phyloP scores from a whole-genome alignment of 2,329 filamentous ascomycete species.

The Stagonosporopsis vannaccii region DNA sequence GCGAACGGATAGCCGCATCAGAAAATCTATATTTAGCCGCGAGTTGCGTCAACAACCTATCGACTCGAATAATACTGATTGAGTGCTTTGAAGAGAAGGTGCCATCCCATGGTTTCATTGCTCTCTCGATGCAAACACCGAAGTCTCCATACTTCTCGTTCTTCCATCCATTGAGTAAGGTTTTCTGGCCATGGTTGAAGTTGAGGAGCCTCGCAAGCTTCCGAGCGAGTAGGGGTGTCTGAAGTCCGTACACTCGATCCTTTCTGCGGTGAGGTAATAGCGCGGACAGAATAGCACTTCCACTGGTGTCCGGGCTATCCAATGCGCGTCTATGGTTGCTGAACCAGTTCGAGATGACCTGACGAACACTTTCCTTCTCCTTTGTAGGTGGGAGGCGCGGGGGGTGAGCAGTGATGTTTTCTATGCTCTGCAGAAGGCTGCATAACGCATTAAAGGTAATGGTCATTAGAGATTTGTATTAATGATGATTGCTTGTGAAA shows the following conservation, averaged over 20 bases:
- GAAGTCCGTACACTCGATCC: constrained; percentile 79
- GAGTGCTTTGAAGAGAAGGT: constrained; percentile 40
- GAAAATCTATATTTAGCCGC: constrained; percentile 76
- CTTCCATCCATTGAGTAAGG: constrained; percentile 69
- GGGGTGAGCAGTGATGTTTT: constrained; percentile 56
- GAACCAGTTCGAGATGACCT: constrained; percentile 73
- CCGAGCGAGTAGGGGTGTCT: constrained; percentile 66
- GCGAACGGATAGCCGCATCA: constrained; percentile 57
- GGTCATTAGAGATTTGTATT: constrained; percentile 59
- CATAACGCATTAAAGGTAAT: constrained; percentile 75
- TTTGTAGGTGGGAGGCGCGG: constrained; percentile 48
- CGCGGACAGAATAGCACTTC: constrained; percentile 73
- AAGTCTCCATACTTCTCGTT: constrained; percentile 69
- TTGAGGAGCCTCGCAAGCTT: constrained; percentile 73
- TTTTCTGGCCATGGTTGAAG: constrained; percentile 67
- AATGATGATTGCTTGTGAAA: background rate
- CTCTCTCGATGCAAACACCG: constrained; percentile 72
- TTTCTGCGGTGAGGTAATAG: constrained; percentile 77
- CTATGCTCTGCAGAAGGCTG: constrained; percentile 74
- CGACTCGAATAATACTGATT: constrained; percentile 75
- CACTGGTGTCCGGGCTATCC: constrained; percentile 63
- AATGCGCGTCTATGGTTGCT: constrained; percentile 65
- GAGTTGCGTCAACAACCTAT: constrained; percentile 68
- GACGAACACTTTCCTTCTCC: constrained; percentile 35
- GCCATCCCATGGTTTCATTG: constrained; percentile 66